Conservation (phyloP, 148 eudicot species). For the Polygonum aviculare region DNA sequence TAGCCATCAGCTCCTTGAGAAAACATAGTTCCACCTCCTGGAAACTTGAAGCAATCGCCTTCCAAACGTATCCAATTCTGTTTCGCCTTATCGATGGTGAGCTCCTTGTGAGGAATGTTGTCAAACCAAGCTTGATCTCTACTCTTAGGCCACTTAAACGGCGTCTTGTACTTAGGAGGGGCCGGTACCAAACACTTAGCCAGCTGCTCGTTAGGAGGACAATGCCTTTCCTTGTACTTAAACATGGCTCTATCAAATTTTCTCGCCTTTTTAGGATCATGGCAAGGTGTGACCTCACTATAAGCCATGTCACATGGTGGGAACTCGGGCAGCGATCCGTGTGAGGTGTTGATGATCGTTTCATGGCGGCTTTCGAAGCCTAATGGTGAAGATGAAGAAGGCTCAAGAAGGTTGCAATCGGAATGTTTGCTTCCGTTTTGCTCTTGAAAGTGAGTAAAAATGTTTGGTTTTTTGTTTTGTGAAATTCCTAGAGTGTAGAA, state of each 20-base stretch:
- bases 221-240: conserved; percentile 83
- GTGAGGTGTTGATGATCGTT: conserved; percentile 34
- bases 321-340: conserved; percentile 20
- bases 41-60: conserved; percentile 80
- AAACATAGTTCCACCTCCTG: conserved; percentile 97
- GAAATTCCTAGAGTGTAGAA: conserved; percentile 71
- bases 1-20: conserved; percentile 91
- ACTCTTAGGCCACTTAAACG: conserved; percentile 96
- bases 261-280: conserved; percentile 56
- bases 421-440: conserved; percentile 19
- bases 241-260: conserved; percentile 60
- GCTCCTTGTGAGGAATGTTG: conserved; percentile 92
- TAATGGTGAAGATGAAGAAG: conserved; percentile 17
- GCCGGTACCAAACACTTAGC: conserved; percentile 64
- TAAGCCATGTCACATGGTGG: conserved; percentile 43
- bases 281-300: conserved; percentile 84
- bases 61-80: conserved; percentile 95
- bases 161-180: conserved; percentile 76
- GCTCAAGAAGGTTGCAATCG: conserved; percentile 23
- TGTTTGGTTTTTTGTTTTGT: conserved; percentile 28
- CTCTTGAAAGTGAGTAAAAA: conserved; percentile 31
- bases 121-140: conserved; percentile 83
- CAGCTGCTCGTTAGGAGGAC: conserved; percentile 62
- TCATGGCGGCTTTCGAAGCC: conserved; percentile 80
- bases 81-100: conserved; percentile 85